These are phyloP conservation scores for Protea cynaroides DNA, from an alignment of 164 flowering plant species.

Conservation along the genomic window DNA sequence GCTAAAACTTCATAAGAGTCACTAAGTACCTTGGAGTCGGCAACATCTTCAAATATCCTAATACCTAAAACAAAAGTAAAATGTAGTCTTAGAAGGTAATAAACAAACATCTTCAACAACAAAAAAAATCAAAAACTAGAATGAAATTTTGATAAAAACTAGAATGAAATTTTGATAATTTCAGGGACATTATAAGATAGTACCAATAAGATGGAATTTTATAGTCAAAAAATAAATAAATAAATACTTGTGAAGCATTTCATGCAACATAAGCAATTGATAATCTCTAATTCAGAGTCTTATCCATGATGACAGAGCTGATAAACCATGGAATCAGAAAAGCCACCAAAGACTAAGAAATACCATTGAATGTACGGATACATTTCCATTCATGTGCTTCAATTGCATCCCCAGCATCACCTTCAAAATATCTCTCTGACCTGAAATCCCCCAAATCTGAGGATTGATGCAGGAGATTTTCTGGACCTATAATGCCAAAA, in stretches of 20 bases:
- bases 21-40: slow-evolving; percentile 53
- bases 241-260: not conserved
- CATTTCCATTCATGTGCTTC: slow-evolving; percentile 89
- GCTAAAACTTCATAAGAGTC: not conserved
- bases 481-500: slow-evolving; percentile 49
- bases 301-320: too few species aligned
- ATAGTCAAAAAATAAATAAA: too few species aligned
- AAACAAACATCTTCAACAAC: not conserved
- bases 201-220: too few species aligned
- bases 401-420: slow-evolving; percentile 60
- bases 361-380: slow-evolving; percentile 70
- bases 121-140: too few species aligned
- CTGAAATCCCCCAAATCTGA: slow-evolving; percentile 32
- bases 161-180: not conserved
- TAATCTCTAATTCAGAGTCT: too few species aligned
- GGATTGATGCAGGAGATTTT: slow-evolving; percentile 60
- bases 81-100: too few species aligned
- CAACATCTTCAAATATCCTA: slow-evolving; percentile 87
- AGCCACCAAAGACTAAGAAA: not conserved
- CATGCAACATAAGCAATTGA: not conserved
- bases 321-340: not conserved
- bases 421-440: slow-evolving; percentile 37
- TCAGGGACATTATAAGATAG: too few species aligned
- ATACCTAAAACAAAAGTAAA: slow-evolving; percentile 44
- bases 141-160: not conserved